A percentile compares a stretch with the other conserved stretches of the same genome.
Conservation (phyloP, 768 basidiomycete genomes). For the Phlebiopsis flavidoalba region DNA sequence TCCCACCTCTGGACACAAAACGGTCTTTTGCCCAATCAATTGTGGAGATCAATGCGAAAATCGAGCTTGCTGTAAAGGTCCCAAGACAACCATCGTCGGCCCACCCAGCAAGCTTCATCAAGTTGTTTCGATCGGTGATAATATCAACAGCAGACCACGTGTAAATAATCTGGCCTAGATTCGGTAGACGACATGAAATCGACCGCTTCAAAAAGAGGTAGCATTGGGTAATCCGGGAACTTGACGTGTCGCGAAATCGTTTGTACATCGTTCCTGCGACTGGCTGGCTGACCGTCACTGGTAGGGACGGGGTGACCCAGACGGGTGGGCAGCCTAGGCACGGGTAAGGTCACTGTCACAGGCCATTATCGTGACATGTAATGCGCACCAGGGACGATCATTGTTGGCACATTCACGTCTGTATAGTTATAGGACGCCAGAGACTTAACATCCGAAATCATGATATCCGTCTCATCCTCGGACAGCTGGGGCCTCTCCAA, state of each 20-base stretch:
- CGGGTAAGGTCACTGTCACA: no score
- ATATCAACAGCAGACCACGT: conserved; percentile 36
- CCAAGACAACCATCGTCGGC: neutral
- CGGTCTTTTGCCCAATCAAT: conserved; percentile 51
- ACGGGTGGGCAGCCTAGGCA: conserved; percentile 50
- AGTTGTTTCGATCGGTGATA: conserved; percentile 60
- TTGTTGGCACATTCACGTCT: conserved; percentile 17
- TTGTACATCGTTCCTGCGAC: conserved; percentile 44
- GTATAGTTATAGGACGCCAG: conserved; percentile 29
- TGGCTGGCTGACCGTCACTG: conserved; percentile 47
- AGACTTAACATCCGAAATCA: conserved; percentile 15
- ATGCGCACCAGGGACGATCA: conserved; percentile 26
- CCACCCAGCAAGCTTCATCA: conserved; percentile 6
- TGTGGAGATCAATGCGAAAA: conserved; percentile 72
- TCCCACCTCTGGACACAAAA: conserved; percentile 61
- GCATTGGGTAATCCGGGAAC: conserved; percentile 31
- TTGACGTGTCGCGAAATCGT: conserved; percentile 41
- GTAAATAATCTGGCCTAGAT: conserved; percentile 22
- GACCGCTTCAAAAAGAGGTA: conserved; percentile 58
- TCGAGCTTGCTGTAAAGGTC: neutral
- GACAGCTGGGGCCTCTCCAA: neutral
- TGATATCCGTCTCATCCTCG: neutral
- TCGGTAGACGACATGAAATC: conserved; percentile 30
- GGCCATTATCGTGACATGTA: neutral
- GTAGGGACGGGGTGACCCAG: conserved; percentile 42